Conservation (phyloP, 257 asterid species). For the Galeopsis tetrahit region DNA sequence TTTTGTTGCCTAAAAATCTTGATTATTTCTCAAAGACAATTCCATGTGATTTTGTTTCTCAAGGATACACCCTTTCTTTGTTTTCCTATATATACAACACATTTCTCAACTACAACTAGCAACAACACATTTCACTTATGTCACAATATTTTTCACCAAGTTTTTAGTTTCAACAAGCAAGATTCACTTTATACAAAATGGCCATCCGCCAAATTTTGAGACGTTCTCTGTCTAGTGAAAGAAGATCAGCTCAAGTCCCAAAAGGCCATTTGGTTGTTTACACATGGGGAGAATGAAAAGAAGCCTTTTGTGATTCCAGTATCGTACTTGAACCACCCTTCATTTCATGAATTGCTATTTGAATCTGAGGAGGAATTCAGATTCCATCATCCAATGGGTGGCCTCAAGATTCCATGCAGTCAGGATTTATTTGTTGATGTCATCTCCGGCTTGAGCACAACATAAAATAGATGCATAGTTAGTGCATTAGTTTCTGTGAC, state of each 20-base stretch:
- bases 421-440: slow-evolving; percentile 34
- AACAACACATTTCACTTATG: slow-evolving; percentile 7
- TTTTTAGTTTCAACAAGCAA: neutral
- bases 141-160: neutral
- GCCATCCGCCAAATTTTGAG: too few relatives aligned
- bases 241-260: too few relatives aligned
- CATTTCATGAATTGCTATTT: too few relatives aligned
- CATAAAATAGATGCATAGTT: slow-evolving; percentile 1
- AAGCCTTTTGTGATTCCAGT: too few relatives aligned
- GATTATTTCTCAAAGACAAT: neutral
- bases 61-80: neutral
- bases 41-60: neutral
- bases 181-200: neutral
- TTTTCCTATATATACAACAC: neutral
- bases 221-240: too few relatives aligned
- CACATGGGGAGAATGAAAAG: too few relatives aligned
- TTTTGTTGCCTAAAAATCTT: neutral
- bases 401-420: neutral
- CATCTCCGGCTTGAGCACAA: slow-evolving; percentile 16
- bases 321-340: too few relatives aligned
- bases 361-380: too few relatives aligned
- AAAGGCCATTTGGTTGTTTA: too few relatives aligned
- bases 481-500: neutral
- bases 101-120: neutral
- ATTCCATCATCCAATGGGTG: neutral